Percentiles rank a stretch among this genome's conserved stretches.
phyloP scores from a whole-genome alignment of 2,329 filamentous ascomycete species.

The Pseudogymnoascus sp. region DNA sequence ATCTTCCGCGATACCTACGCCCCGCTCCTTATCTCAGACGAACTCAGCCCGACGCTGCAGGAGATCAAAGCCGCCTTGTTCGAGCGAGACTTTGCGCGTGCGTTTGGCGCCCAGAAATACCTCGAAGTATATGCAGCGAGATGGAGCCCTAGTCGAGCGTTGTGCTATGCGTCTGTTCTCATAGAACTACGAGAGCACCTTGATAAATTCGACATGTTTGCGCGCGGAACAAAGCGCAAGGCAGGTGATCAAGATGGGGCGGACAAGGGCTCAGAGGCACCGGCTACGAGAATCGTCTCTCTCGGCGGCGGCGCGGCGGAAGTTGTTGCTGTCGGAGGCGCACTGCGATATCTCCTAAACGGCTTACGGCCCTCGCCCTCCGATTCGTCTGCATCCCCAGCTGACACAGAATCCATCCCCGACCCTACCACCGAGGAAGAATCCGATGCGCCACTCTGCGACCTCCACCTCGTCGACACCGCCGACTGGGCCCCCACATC shows the following conservation, averaged over 20 bases:
- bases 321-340: constrained; percentile 54
- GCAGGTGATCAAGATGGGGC: constrained; percentile 11
- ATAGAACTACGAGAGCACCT: constrained; percentile 24
- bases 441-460: constrained; percentile 17
- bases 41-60: constrained; percentile 57
- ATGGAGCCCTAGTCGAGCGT: constrained; percentile 80
- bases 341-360: constrained; percentile 33
- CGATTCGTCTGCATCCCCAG: constrained; percentile 8
- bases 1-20: constrained; percentile 62
- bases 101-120: constrained; percentile 65
- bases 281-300: constrained; percentile 14
- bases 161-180: constrained; percentile 66
- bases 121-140: constrained; percentile 78
- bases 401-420: not conserved
- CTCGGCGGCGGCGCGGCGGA: constrained; percentile 48
- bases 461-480: constrained; percentile 66
- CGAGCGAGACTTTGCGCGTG: constrained; percentile 71
- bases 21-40: constrained; percentile 37
- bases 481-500: constrained; percentile 67
- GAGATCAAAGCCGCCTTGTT: constrained; percentile 80
- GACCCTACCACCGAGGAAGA: not conserved
- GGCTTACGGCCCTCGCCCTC: not conserved
- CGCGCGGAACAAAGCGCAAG: not conserved
- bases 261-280: not conserved
- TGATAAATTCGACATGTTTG: constrained; percentile 1